Evolutionary conservation across 768 basidiomycete species (phyloP), one percentile per base, ranked within the genome.

Genomic region (Agaricus blazei): DNA sequence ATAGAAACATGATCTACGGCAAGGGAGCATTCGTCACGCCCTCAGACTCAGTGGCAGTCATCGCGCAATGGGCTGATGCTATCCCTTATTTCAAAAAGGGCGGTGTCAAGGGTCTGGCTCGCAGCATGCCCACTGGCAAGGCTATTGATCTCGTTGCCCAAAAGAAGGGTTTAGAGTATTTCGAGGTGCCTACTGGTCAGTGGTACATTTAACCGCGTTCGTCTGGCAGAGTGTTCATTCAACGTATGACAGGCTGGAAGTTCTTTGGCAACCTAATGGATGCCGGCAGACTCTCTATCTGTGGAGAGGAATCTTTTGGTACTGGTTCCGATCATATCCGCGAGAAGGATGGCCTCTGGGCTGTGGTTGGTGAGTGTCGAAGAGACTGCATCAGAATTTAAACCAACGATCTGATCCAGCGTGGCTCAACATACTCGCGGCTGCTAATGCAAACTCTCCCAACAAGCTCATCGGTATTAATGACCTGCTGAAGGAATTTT

Each of bases 221-320:
- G 37, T 51, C 19, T 24, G 24, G 19, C n/a, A 26, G 29, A 24
- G 12, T n/a, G n/a, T 27, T 31, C 27, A 40, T 54, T 62, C 5
- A 47, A 8, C 31, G 48, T 14, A 59, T 14, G 14, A 9, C 60
- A 94, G 95, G 96, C 60, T 98, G 94, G 94, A 99, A 99, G 73
- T 99, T 99, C 83, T 99, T 99, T 67, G 97, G 97, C 46, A 99
- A 98, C 73, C 77, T 99, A 63, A 99, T 99, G 97, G 97, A 99
- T 68, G 97, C 97, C 19, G 96, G 95, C 0, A 82, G 93, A 43
- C 82, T 99, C 48, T 98, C 96, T 48, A 98, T 99, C 67, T 99
- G 97, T 65, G 97, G 97, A 55, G 97, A 99, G 69, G 97, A 99
- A 74, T 95, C 93, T 3, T 99, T 99, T 70, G 97, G 97, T 55